These are phyloP conservation scores for Cryphonectria naterciae DNA, from an alignment of 2,329 filamentous ascomycete species.

Conservation along the genomic window DNA sequence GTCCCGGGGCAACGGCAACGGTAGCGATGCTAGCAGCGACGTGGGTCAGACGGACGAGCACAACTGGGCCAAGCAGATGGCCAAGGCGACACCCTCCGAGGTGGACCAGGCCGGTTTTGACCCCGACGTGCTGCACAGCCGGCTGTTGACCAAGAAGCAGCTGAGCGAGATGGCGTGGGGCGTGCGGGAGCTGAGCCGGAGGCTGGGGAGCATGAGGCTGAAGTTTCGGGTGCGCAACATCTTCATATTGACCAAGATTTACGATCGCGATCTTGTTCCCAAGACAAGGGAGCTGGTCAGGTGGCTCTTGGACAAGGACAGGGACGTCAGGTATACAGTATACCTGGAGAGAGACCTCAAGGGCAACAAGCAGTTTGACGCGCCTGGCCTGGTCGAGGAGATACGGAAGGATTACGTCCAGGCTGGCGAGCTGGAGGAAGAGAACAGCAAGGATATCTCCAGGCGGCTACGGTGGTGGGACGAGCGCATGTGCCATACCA, in stretches of 20 bases:
- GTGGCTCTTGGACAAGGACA: slow-evolving; percentile 78
- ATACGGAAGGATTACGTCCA: slow-evolving; percentile 49
- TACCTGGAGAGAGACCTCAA: slow-evolving; percentile 81
- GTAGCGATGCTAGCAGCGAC: slow-evolving; percentile 44
- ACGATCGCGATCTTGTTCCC: slow-evolving; percentile 78
- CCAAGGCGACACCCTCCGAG: slow-evolving; percentile 45
- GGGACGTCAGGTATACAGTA: slow-evolving; percentile 72
- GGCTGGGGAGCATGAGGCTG: slow-evolving; percentile 80
- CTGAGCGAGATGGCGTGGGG: slow-evolving; percentile 97
- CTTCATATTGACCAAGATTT: slow-evolving; percentile 89
- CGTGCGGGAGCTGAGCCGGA: slow-evolving; percentile 86
- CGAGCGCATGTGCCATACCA: slow-evolving; percentile 72
- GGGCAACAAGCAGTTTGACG: slow-evolving; percentile 74
- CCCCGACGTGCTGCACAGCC: slow-evolving; percentile 51
- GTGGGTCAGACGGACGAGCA: slow-evolving; percentile 61
- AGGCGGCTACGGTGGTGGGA: slow-evolving; percentile 81
- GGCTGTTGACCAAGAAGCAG: slow-evolving; percentile 93
- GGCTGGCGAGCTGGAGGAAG: slow-evolving; percentile 37
- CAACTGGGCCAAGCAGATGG: slow-evolving; percentile 56
- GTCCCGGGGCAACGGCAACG: slow-evolving; percentile 37
- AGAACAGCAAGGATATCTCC: slow-evolving; percentile 43
- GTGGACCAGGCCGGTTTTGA: slow-evolving; percentile 31
- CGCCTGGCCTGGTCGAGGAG: slow-evolving; percentile 67
- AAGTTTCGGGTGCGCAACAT: slow-evolving; percentile 81
- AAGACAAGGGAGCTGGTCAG: slow-evolving; percentile 76